Evolutionary conservation across 768 basidiomycete species (phyloP).

Genomic region (Lactarius sp.): DNA sequence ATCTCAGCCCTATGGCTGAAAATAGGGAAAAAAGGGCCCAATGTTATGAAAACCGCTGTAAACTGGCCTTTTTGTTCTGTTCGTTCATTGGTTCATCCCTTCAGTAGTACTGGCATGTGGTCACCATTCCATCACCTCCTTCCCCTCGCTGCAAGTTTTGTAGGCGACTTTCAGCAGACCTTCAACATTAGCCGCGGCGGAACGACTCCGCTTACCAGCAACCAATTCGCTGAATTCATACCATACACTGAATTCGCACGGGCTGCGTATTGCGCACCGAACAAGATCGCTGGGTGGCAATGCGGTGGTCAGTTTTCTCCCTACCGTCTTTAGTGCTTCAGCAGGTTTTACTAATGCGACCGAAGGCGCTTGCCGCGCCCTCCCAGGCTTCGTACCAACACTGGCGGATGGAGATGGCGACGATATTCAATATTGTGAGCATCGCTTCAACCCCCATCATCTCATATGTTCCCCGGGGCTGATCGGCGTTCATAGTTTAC

Average conservation of each 20-base stretch:
- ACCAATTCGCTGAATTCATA: slow-evolving; percentile 36
- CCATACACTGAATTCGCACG: slow-evolving; percentile 51
- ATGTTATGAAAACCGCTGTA: too few relatives aligned
- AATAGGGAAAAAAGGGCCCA: too few relatives aligned
- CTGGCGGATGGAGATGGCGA: slow-evolving; percentile 47
- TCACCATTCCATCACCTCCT: neutral
- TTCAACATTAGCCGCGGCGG: neutral
- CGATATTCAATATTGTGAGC: slow-evolving; percentile 43
- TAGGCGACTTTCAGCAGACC: neutral
- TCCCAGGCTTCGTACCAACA: slow-evolving; percentile 40
- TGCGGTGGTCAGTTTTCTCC: slow-evolving; percentile 40
- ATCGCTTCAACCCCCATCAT: neutral
- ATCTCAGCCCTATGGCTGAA: too few relatives aligned
- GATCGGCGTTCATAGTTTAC: slow-evolving; percentile 12
- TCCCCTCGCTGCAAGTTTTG: neutral
- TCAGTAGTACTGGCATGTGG: neutral
- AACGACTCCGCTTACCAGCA: slow-evolving; percentile 30
- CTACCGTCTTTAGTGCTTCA: neutral
- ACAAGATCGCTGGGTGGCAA: slow-evolving; percentile 36
- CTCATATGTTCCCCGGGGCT: neutral
- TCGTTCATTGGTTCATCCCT: neutral
- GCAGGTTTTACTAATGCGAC: neutral
- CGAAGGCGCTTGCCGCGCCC: slow-evolving; percentile 39
- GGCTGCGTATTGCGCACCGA: slow-evolving; percentile 48
- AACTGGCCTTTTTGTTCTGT: too few relatives aligned